phyloP scores from a whole-genome alignment of 2,329 filamentous ascomycete genomes.

The Diaporthe ilicicola region DNA sequence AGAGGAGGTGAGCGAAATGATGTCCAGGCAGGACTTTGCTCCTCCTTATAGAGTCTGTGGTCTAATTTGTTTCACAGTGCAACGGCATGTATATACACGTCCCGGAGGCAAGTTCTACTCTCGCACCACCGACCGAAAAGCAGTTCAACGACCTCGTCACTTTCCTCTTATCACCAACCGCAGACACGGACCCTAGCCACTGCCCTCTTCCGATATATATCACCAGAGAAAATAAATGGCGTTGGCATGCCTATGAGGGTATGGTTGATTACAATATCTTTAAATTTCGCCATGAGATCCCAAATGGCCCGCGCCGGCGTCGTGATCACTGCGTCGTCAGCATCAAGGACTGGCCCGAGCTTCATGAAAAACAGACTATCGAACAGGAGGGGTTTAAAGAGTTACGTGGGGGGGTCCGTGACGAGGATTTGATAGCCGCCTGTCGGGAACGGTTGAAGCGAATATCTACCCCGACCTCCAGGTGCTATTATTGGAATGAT shows the following conservation, averaged over 20 bases:
- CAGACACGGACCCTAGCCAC: background rate
- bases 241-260: slow-evolving; percentile 2
- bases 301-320: background rate
- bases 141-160: slow-evolving; percentile 7
- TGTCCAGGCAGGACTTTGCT: background rate
- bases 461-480: background rate
- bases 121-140: slow-evolving; percentile 17
- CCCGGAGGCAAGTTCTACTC: background rate
- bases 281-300: slow-evolving; percentile 14
- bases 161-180: slow-evolving; percentile 7
- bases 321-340: background rate
- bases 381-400: background rate
- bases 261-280: slow-evolving; percentile 5
- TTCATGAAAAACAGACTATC: background rate
- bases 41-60: background rate
- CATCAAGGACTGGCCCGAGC: slow-evolving; percentile 4
- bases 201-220: slow-evolving; percentile 8
- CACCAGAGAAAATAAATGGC: slow-evolving; percentile 19
- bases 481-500: background rate
- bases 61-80: too few species aligned
- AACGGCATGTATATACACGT: background rate
- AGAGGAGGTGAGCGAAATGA: background rate
- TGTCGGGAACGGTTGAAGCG: background rate
- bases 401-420: background rate
- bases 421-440: background rate